phyloP scores from a whole-genome alignment of 2,329 filamentous ascomycete species.

The Botrytis deweyae region DNA sequence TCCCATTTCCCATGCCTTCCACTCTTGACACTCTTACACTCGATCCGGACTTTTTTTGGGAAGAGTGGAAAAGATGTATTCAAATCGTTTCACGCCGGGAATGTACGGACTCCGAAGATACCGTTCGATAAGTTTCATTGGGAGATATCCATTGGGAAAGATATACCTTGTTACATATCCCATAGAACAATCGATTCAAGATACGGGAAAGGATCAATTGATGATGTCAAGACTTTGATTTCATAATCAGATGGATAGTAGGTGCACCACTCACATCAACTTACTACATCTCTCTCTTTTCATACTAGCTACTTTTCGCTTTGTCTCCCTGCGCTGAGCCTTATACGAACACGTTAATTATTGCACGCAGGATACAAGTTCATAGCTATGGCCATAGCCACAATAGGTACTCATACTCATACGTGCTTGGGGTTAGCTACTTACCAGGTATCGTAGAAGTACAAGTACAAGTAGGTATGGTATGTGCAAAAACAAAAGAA shows the following conservation, averaged over 20 bases:
- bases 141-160: neutral
- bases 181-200: neutral
- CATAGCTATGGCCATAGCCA: neutral
- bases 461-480: neutral
- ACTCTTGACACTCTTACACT: neutral
- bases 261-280: neutral
- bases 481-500: neutral
- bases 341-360: neutral
- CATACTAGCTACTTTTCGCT: neutral
- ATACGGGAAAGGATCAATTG: neutral
- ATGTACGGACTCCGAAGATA: neutral
- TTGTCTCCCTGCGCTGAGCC: neutral
- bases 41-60: neutral
- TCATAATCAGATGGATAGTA: neutral
- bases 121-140: neutral
- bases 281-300: neutral
- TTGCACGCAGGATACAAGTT: neutral
- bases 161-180: too few species aligned
- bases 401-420: neutral
- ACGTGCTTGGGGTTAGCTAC: neutral
- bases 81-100: neutral
- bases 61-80: neutral
- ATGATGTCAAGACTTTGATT: neutral
- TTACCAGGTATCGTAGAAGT: too few species aligned
- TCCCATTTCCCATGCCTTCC: slow-evolving; percentile 4